phyloP scores from a whole-genome alignment of 805 yeast species.

The Sugiyamaella lignohabitans region DNA sequence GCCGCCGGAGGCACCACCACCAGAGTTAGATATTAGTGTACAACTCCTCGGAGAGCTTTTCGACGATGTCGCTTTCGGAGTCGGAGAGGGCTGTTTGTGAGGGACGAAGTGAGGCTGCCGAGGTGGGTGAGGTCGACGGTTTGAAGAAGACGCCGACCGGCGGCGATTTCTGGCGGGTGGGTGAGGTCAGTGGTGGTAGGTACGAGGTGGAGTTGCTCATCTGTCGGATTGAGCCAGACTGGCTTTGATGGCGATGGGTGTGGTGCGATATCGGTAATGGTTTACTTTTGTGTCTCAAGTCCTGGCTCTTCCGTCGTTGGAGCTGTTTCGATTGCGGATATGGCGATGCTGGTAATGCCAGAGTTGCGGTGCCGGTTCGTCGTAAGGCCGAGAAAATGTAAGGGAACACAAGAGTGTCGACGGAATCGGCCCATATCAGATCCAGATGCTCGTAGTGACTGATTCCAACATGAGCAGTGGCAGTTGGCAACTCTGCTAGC shows the following conservation, averaged over 20 bases:
- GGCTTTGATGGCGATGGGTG: background rate
- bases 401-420: constrained; percentile 32
- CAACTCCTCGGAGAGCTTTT: background rate
- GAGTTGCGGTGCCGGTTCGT: background rate
- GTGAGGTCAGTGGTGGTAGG: background rate
- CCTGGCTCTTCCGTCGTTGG: background rate
- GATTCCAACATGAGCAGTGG: constrained; percentile 45
- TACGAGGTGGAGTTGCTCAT: background rate
- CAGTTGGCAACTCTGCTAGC: constrained; percentile 56
- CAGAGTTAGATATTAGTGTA: background rate
- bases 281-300: no score
- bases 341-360: background rate
- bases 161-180: background rate
- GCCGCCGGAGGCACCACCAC: no score
- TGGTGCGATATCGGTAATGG: background rate
- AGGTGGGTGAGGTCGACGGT: background rate
- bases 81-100: no score
- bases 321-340: background rate
- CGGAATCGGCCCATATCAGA: constrained; percentile 78
- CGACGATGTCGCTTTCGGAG: background rate
- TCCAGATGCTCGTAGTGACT: constrained; percentile 83
- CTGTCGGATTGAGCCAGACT: background rate
- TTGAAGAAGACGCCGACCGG: background rate
- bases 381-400: constrained; percentile 20
- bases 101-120: background rate